A percentile compares a stretch with the other conserved stretches of the same genome.
Conservation (phyloP, 2,329 filamentous ascomycete species). For the Pseudocercospora crystallina region DNA sequence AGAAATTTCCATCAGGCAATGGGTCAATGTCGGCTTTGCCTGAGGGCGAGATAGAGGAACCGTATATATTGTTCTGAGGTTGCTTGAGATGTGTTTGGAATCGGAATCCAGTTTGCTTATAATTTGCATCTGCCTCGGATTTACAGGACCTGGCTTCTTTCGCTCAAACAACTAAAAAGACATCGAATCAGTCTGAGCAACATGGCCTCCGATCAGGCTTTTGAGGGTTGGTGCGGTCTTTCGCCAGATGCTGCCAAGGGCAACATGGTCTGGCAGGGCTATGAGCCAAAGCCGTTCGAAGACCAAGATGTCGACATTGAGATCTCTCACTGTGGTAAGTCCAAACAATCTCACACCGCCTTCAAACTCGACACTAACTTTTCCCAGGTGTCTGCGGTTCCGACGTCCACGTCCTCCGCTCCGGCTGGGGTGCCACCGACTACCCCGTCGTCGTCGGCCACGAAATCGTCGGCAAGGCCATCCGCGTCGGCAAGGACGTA, state of each 20-base stretch:
- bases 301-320: slow-evolving; percentile 42
- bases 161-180: background rate
- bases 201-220: slow-evolving; percentile 45
- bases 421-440: slow-evolving; percentile 40
- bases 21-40: slow-evolving; percentile 6
- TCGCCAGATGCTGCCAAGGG: slow-evolving; percentile 51
- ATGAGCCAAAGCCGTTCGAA: slow-evolving; percentile 41
- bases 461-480: slow-evolving; percentile 37
- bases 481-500: slow-evolving; percentile 34
- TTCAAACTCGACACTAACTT: background rate
- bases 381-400: slow-evolving; percentile 34
- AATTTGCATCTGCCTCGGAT: slow-evolving; percentile 1
- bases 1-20: slow-evolving; percentile 13
- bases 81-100: too few species aligned
- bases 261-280: slow-evolving; percentile 55
- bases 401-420: slow-evolving; percentile 34
- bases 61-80: too few species aligned
- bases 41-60: too few species aligned
- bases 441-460: slow-evolving; percentile 34
- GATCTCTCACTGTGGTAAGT: slow-evolving; percentile 4
- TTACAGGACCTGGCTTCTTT: slow-evolving; percentile 3
- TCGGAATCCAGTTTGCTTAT: too few species aligned
- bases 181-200: background rate
- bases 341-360: too few species aligned
- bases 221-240: slow-evolving; percentile 59